Evolutionary conservation across 2,329 filamentous ascomycete species (phyloP), one percentile per base, ranked within the genome.

Genomic region (Claviceps pazoutovae): DNA sequence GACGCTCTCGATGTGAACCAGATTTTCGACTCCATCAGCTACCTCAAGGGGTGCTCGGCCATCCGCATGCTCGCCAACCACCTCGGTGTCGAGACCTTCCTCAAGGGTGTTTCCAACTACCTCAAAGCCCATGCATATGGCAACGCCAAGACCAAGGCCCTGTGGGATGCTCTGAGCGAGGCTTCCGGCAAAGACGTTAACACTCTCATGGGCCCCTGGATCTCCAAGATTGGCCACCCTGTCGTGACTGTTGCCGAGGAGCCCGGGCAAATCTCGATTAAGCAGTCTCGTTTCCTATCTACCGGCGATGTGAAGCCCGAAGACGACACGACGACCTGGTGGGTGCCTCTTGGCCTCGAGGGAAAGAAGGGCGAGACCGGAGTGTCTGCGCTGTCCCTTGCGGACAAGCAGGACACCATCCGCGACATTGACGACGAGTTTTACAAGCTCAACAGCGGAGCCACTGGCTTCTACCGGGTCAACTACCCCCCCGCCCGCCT

Each of bases 1-100:
- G 90, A 96, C 65, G 93, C 90, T 34, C 79, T 97, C 11, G 93
- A 97, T 60, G 88, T 97, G 57, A 94, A 97, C 67, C 93, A 98
- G 68, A 95, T 97, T 58, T 98, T 98, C 63, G 93, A 98, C 66
- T 80, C 84, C 65, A 97, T 98, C 69, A 94, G 87, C 69, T 98
- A 97, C 65, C 76, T 94, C 56, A 97, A 98, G 73, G 93, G 93
- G 38, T 95, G 88, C 71, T 95, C 91, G 2, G 87, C 93, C 54
- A 93, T 98, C 63, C 86, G 93, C 63, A 98, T 98, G 93, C 71
- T 98, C 60, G 91, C 88, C 59, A 84, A 85, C 61, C 87, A 97
- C 66, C 80, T 98, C 17, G 89, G 89, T 14, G 83, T 86, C 50
- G 82, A 95, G 61, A 86, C 80, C 1, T 98, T 98, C 75, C 74